Evolutionary conservation across 208 protist species (phyloP).

Genomic region (Phytomonas serpens): DNA sequence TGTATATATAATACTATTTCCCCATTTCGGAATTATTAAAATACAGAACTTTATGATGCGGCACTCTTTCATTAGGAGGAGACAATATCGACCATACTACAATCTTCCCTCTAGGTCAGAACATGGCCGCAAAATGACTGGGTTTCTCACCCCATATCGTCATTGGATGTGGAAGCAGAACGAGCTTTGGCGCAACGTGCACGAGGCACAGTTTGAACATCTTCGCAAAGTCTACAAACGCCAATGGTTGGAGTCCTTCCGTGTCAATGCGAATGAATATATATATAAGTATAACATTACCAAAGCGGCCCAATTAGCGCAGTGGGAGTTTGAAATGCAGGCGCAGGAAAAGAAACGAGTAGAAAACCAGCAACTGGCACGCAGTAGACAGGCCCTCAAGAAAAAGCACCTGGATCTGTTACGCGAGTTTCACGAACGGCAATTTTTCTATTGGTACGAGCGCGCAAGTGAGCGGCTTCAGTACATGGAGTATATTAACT

Average conservation of each 20-base stretch:
- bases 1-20: not conserved
- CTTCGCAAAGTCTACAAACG: slow-evolving; percentile 87
- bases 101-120: slow-evolving; percentile 83
- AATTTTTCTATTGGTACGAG: slow-evolving; percentile 92
- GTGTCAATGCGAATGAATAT: slow-evolving; percentile 90
- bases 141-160: slow-evolving; percentile 83
- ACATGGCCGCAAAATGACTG: slow-evolving; percentile 81
- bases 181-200: slow-evolving; percentile 88
- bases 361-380: slow-evolving; percentile 60
- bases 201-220: slow-evolving; percentile 91
- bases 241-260: slow-evolving; percentile 88
- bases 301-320: slow-evolving; percentile 79
- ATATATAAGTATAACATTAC: slow-evolving; percentile 93
- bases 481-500: slow-evolving; percentile 84
- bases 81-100: slow-evolving; percentile 78
- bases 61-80: slow-evolving; percentile 16
- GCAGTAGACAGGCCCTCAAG: slow-evolving; percentile 74
- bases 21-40: not conserved
- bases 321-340: slow-evolving; percentile 90
- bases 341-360: slow-evolving; percentile 76
- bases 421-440: slow-evolving; percentile 84
- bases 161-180: slow-evolving; percentile 93
- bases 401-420: slow-evolving; percentile 89
- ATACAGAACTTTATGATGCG: slow-evolving; percentile 31
- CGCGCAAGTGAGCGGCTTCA: slow-evolving; percentile 86